Conservation (phyloP, 2,329 filamentous ascomycete genomes). For the Hysterium pulicare region DNA sequence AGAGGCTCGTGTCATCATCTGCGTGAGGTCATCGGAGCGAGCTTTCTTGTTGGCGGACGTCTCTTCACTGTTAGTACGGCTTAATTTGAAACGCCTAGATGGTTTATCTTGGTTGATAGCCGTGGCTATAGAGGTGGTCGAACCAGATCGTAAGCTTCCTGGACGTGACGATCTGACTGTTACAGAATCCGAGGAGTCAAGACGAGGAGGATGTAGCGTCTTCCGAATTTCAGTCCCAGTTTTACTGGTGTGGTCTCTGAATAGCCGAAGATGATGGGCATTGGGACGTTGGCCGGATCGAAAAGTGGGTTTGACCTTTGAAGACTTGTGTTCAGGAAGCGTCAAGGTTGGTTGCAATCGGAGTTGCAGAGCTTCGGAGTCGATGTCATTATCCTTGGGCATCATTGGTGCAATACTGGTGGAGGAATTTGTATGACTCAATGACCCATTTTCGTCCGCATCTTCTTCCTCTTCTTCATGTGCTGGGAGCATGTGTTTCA, state of each 20-base stretch:
- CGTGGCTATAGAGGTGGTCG: conserved; percentile 20
- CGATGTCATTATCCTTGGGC: conserved; percentile 42
- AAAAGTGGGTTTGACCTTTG: conserved; percentile 23
- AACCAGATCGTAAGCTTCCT: conserved; percentile 25
- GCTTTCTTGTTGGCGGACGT: conserved; percentile 56
- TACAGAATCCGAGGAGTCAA: conserved; percentile 8
- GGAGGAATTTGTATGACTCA: conserved; percentile 15
- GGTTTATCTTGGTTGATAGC: conserved; percentile 29
- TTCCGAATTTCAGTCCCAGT: conserved; percentile 26
- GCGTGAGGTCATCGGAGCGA: conserved; percentile 82
- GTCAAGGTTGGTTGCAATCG: conserved; percentile 79
- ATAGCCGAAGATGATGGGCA: conserved; percentile 33
- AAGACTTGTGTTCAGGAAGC: conserved; percentile 42
- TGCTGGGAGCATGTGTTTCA: conserved; percentile 50
- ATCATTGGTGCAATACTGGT: conserved; percentile 12
- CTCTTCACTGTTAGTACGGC: conserved; percentile 45
- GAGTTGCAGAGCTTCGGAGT: conserved; percentile 73
- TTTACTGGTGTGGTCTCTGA: conserved; percentile 30
- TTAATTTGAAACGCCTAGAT: conserved; percentile 35
- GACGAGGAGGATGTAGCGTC: conserved; percentile 27
- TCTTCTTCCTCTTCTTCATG: conserved; percentile 49
- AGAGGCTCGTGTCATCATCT: conserved; percentile 93
- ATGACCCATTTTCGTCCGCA: conserved; percentile 35
- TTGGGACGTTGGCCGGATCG: conserved; percentile 16
- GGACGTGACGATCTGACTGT: conserved; percentile 22